Evolutionary conservation across 192 early-diverging fungal genomes (phyloP).

Genomic region (Entomortierella lignicola): DNA sequence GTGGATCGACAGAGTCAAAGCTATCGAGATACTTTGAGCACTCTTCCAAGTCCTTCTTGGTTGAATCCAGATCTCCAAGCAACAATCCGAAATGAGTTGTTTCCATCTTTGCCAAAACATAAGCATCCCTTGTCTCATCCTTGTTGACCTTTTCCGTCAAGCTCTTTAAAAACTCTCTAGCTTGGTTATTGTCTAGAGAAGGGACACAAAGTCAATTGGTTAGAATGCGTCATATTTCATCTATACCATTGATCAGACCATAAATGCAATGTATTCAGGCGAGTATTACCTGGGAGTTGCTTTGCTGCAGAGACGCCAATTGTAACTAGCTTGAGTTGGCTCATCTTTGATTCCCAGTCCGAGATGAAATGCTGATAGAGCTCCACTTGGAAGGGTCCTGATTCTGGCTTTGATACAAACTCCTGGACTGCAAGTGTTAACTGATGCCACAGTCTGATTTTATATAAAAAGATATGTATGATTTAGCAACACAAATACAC

Average conservation of each 20-base stretch:
- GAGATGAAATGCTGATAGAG: slow-evolving; percentile 92
- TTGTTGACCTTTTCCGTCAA: slow-evolving; percentile 79
- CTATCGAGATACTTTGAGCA: slow-evolving; percentile 85
- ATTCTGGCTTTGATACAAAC: slow-evolving; percentile 82
- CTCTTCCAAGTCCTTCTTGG: slow-evolving; percentile 85
- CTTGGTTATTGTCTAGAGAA: slow-evolving; percentile 69
- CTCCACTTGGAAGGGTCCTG: slow-evolving; percentile 80
- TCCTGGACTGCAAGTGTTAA: slow-evolving; percentile 84
- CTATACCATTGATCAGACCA: too few relatives aligned
- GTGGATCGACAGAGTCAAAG: slow-evolving; percentile 81
- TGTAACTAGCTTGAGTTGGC: slow-evolving; percentile 89
- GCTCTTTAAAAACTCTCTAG: slow-evolving; percentile 79
- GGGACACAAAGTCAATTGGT: background rate
- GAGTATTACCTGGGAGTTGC: slow-evolving; percentile 72
- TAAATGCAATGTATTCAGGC: background rate
- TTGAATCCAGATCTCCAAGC: slow-evolving; percentile 83
- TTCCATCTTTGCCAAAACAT: slow-evolving; percentile 87
- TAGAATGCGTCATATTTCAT: too few relatives aligned
- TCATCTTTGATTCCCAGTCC: slow-evolving; percentile 96
- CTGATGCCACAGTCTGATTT: slow-evolving; percentile 95
- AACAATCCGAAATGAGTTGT: slow-evolving; percentile 86
- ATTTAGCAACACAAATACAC: too few relatives aligned
- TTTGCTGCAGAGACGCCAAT: slow-evolving; percentile 82
- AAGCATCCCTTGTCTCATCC: slow-evolving; percentile 82
- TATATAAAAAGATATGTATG: background rate